Evolutionary conservation across 768 basidiomycete species (phyloP), one percentile per base, ranked within the genome.

Genomic region (Phylloporus sp.): DNA sequence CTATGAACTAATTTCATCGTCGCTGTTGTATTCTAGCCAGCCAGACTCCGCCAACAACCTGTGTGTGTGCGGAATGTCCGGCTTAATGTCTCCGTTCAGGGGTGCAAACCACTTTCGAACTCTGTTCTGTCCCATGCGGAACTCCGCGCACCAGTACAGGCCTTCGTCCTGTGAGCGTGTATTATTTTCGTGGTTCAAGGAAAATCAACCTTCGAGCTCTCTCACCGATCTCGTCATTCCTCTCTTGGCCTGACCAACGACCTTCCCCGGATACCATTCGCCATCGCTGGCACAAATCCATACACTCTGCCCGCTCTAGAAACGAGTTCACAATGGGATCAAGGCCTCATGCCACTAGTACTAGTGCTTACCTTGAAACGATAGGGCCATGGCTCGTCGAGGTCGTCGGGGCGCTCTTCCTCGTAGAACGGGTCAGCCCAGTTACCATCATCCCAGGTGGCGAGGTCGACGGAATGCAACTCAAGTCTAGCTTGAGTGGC

Each of bases 31-130:
- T 18, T 56, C 64, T 17, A 78, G 50, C 74, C 72, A 77, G 6
- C 78, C 79, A 37, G 71, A 75, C 7, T 72, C 69, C 44, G 66
- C 63, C 20, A 85, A 65, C 47, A 84, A 55, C 26, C 55, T 48
- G n/a, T 74, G 72, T 3, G 76, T 70, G 45, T 74, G 67, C 18
- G 61, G 42, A 1, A 54, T 74, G 56, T 85, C 73, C 3, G 82
- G 82, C 61, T 84, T 85, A 44, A 84, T 73, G 50, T 83, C 81
- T 15, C 82, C 83, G 44, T 82, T 78, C 39, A 80, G 65, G 6
- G 83, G 82, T 3, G 82, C 74, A 57, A 80, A 78, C 58, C 78
- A 80, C 59, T 78, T 81, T 27, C 81, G 76, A 26, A 79, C 59
- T 44, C 72, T 73, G 27, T 27, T 46, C 17, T 22, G 23, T 59